phyloP scores from a whole-genome alignment of 768 basidiomycete species.

The Leucosporidium creatinivorum region DNA sequence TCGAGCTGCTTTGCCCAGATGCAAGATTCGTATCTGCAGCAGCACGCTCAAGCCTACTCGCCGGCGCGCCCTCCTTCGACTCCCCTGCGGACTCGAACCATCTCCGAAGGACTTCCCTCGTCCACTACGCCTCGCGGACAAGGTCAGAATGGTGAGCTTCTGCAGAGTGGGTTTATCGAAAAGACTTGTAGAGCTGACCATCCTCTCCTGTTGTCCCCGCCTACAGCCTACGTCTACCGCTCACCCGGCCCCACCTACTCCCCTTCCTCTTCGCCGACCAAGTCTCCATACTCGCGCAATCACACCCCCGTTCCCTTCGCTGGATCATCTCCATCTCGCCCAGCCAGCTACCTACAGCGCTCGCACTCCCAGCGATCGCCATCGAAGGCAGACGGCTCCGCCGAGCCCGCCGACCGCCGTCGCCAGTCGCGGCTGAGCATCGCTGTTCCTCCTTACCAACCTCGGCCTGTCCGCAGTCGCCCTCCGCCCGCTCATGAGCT shows the following conservation, averaged over 20 bases:
- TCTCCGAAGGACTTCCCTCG: not conserved
- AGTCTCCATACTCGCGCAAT: too few relatives aligned
- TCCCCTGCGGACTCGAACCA: not conserved
- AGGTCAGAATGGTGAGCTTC: not conserved
- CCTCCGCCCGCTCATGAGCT: too few relatives aligned
- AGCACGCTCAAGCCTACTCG: not conserved
- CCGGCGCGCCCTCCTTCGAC: not conserved
- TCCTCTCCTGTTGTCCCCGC: not conserved
- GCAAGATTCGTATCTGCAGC: slow-evolving; percentile 12
- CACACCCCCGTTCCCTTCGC: too few relatives aligned
- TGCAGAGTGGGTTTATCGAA: not conserved
- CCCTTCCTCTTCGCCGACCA: too few relatives aligned
- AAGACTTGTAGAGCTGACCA: not conserved
- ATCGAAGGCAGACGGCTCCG: too few relatives aligned
- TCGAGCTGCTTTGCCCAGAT: slow-evolving; percentile 9
- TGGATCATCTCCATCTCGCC: too few relatives aligned
- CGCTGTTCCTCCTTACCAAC: not conserved
- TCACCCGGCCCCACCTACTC: too few relatives aligned
- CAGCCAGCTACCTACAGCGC: too few relatives aligned
- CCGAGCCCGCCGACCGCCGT: not conserved
- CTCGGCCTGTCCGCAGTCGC: not conserved
- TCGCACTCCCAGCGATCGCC: too few relatives aligned
- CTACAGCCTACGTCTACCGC: not conserved
- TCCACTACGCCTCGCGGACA: not conserved
- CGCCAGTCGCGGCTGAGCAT: not conserved